A percentile compares a stretch with the other conserved stretches of the same genome.
These are phyloP conservation scores for Stephania yunnanensis DNA, from an alignment of 164 flowering plant species.

Conservation along the genomic window DNA sequence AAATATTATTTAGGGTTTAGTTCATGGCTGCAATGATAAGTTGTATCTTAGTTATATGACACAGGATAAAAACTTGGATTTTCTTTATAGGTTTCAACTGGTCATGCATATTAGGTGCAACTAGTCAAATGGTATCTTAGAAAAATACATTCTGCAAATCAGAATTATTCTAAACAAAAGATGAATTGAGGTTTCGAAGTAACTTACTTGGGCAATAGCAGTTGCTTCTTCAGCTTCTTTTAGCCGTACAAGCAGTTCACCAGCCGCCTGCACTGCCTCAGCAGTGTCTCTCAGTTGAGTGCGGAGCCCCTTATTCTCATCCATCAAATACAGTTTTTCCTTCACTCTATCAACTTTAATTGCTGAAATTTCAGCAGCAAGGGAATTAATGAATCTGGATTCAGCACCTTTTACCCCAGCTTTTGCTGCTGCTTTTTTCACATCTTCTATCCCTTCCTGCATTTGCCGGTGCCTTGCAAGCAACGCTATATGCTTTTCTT, in stretches of 20 bases:
- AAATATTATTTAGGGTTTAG: too few relatives aligned
- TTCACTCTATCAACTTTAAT: slow-evolving; percentile 74
- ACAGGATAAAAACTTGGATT: too few relatives aligned
- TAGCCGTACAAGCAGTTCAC: slow-evolving; percentile 85
- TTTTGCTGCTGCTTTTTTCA: slow-evolving; percentile 85
- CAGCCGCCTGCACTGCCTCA: slow-evolving; percentile 98
- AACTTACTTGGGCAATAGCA: slow-evolving; percentile 60
- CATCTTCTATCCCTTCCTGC: slow-evolving; percentile 81
- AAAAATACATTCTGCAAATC: not conserved
- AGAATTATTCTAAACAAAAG: not conserved
- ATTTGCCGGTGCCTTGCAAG: slow-evolving; percentile 81
- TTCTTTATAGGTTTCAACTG: too few relatives aligned
- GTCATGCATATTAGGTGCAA: not conserved
- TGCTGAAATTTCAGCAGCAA: slow-evolving; percentile 90
- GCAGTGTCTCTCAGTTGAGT: slow-evolving; percentile 91
- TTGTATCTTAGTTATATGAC: too few relatives aligned
- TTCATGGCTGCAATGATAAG: not conserved
- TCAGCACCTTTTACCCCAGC: slow-evolving; percentile 94
- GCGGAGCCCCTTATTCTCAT: slow-evolving; percentile 82
- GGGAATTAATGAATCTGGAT: slow-evolving; percentile 82
- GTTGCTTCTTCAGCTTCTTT: slow-evolving; percentile 90
- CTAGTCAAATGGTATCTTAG: not conserved
- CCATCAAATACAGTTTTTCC: slow-evolving; percentile 68
- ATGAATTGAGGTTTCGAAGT: not conserved
- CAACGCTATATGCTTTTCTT: slow-evolving; percentile 79